phyloP scores from a whole-genome alignment of 345 rosid genomes.

The Brassica rapa region DNA sequence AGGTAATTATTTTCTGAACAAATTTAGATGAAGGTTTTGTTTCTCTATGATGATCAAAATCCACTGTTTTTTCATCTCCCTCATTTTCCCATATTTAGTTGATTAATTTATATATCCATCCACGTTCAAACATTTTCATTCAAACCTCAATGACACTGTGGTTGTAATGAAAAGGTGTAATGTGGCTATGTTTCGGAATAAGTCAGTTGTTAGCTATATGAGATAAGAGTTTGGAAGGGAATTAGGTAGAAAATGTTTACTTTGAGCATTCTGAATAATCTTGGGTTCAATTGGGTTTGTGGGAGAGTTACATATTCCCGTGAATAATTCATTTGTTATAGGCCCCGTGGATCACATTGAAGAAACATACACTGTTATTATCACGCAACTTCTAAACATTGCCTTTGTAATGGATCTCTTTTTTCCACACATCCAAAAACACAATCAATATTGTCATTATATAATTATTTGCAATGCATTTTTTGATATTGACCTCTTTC shows the following conservation, averaged over 20 bases:
- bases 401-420: background rate
- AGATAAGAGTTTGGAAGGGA: background rate
- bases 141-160: background rate
- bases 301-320: background rate
- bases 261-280: background rate
- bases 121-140: background rate
- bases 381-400: background rate
- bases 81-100: background rate
- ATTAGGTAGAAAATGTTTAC: background rate
- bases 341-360: background rate
- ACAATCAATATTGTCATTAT: background rate
- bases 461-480: background rate
- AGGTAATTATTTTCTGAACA: conserved; percentile 43
- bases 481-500: background rate
- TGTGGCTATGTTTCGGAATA: background rate
- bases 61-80: background rate
- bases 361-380: background rate
- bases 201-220: background rate
- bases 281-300: background rate
- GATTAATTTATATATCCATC: background rate
- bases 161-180: background rate
- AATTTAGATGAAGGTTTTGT: background rate
- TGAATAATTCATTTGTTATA: background rate
- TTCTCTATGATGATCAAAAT: no score
- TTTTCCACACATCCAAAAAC: background rate